phyloP scores from a whole-genome alignment of 2,329 filamentous ascomycete species.

The Cladophialophora chaetospira region DNA sequence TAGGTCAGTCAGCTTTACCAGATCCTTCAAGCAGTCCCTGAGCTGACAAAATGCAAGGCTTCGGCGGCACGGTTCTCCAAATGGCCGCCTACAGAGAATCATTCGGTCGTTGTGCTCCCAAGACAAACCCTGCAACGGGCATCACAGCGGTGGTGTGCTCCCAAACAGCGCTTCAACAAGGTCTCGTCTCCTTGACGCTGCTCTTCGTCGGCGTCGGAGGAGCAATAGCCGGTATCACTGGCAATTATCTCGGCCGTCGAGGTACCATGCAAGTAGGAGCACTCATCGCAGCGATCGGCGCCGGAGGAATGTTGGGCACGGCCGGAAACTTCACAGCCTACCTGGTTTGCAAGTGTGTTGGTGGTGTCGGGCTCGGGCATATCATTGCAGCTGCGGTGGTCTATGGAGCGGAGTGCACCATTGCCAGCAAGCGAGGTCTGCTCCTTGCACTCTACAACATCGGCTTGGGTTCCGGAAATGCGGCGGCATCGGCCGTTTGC shows the following conservation, averaged over 20 bases:
- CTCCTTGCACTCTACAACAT: slow-evolving; percentile 40
- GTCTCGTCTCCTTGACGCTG: slow-evolving; percentile 35
- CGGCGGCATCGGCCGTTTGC: slow-evolving; percentile 36
- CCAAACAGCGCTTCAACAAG: slow-evolving; percentile 35
- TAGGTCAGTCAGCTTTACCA: background rate
- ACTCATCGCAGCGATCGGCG: slow-evolving; percentile 67
- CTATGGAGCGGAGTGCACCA: slow-evolving; percentile 55
- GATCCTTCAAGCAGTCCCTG: background rate
- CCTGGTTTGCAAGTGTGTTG: slow-evolving; percentile 55
- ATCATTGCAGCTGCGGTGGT: slow-evolving; percentile 51
- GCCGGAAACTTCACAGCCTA: slow-evolving; percentile 22
- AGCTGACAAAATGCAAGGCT: background rate
- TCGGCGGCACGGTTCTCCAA: slow-evolving; percentile 11
- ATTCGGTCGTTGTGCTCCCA: slow-evolving; percentile 11
- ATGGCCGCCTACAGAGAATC: slow-evolving; percentile 13
- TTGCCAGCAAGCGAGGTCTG: slow-evolving; percentile 53
- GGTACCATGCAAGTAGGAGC: slow-evolving; percentile 65
- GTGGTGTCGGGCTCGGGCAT: slow-evolving; percentile 40
- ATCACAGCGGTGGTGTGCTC: slow-evolving; percentile 1
- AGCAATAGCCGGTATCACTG: slow-evolving; percentile 62
- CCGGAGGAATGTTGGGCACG: slow-evolving; percentile 51
- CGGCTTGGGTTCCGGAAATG: slow-evolving; percentile 35
- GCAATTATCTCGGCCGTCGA: slow-evolving; percentile 60
- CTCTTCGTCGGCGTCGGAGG: slow-evolving; percentile 36
- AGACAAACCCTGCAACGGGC: background rate